A percentile compares a stretch with the other conserved stretches of the same genome.
Conservation (phyloP, 768 basidiomycete species). For the Calocybe gangraenosa region DNA sequence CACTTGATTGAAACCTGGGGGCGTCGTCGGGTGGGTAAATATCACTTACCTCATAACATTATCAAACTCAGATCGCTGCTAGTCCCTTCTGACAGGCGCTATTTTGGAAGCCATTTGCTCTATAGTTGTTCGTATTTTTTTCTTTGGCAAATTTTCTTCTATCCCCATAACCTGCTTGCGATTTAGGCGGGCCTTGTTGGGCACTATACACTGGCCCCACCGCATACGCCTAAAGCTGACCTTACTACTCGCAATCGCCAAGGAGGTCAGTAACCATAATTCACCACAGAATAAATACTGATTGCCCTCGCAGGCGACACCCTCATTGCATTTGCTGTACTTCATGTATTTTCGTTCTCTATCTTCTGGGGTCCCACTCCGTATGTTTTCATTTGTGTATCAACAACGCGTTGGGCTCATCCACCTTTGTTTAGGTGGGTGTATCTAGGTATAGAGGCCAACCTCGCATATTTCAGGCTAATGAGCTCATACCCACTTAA, state of each 20-base stretch:
- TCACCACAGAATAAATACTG: neutral
- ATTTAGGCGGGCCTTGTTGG: conserved; percentile 64
- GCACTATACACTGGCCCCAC: conserved; percentile 58
- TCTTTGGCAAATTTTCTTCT: neutral
- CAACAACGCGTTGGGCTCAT: neutral
- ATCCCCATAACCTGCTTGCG: neutral
- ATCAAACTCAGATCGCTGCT: neutral
- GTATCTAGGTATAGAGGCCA: conserved; percentile 43
- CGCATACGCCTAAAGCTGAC: conserved; percentile 38
- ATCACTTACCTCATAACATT: neutral
- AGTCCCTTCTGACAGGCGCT: conserved; percentile 67
- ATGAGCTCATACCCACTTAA: neutral
- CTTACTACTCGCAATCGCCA: conserved; percentile 53
- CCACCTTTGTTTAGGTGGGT: conserved; percentile 42
- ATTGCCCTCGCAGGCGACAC: conserved; percentile 39
- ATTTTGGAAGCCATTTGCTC: conserved; percentile 57
- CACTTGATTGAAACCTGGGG: conserved; percentile 71
- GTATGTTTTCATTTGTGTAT: conserved; percentile 19
- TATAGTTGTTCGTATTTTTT: conserved; percentile 42
- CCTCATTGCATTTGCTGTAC: conserved; percentile 72
- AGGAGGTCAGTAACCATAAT: conserved; percentile 32
- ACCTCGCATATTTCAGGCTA: no score
- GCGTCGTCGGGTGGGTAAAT: conserved; percentile 50
- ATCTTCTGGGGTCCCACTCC: conserved; percentile 78
- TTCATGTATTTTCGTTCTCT: conserved; percentile 69